Evolutionary conservation across 257 asterid genomes (phyloP), one percentile per base, ranked within the genome.

Genomic region (Plantago major): DNA sequence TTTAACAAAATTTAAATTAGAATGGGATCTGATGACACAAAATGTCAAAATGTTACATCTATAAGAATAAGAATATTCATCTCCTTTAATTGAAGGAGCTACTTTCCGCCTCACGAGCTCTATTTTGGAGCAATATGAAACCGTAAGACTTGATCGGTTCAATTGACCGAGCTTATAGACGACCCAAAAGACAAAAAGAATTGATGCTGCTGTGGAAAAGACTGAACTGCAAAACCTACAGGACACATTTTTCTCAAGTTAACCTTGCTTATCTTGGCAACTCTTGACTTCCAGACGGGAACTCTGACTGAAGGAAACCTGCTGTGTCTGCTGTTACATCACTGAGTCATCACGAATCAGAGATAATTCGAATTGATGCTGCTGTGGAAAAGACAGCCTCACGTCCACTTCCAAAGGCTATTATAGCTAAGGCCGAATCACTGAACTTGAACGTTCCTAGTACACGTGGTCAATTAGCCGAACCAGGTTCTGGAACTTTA

Each of bases 341-440:
- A 38, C 62, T 81, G 62, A 71, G 68, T 60, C 82, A 70, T 38
- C 83, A 76, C 63, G 90, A 89, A 73, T 71, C 83, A 54, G 97
- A 89, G 74, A 77, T 89, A 46, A 87, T 92, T 75, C 78, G 58
- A 77, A 75, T 89, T 69, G 90, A 97, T 57, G 96, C 99, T 67
- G 97, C 97, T 11, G 97, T 92, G 64, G 99, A 92, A 77, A 88
- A 82, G 84, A 92, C 97, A 48, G 95, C 99, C 60, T 88, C 95
- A 61, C 99, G 89, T 70, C 99, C 99, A 17, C 89, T 92, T 70
- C 97, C 99, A 60, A 83, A 69, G 60, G 97, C 99, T 54, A 84
- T 92, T 73, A 63, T 83, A 61, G 74, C 82, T 59, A 86, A 84
- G 75, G 95, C 95, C 38, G 93, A 89, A 70, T 81, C 84, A 8